Percentiles rank a stretch among this genome's conserved stretches.
These are phyloP conservation scores for Zelonia costaricensis DNA, from an alignment of 208 protist genomes.

Conservation along the genomic window DNA sequence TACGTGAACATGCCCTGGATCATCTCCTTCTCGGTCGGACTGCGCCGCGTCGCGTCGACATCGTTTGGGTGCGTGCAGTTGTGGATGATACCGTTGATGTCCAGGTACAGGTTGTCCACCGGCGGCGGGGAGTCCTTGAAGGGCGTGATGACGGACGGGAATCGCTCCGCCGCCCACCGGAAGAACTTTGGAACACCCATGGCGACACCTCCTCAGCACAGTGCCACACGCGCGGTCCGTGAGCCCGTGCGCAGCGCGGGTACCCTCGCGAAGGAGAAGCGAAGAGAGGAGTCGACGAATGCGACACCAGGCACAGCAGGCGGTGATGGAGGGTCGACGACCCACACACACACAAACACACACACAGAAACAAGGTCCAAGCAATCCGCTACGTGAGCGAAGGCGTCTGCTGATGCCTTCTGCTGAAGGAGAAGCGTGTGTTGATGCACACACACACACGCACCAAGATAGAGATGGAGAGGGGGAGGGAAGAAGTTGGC, in stretches of 20 bases:
- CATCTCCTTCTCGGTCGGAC: slow-evolving; percentile 96
- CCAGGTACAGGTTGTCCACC: slow-evolving; percentile 99
- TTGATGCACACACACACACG: background rate
- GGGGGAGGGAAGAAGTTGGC: background rate
- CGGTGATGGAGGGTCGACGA: background rate
- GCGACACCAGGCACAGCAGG: background rate
- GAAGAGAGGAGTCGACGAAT: slow-evolving; percentile 23
- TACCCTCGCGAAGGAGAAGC: slow-evolving; percentile 1
- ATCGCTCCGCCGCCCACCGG: slow-evolving; percentile 97
- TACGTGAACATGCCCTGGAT: slow-evolving; percentile 96
- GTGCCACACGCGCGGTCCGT: too few species aligned
- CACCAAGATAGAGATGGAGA: background rate
- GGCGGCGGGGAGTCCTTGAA: slow-evolving; percentile 89
- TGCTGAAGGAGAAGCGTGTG: background rate
- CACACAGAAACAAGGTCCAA: background rate
- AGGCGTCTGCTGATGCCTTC: too few species aligned
- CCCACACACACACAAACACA: background rate
- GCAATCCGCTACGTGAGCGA: too few species aligned
- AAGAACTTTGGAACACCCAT: slow-evolving; percentile 98
- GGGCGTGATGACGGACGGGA: slow-evolving; percentile 92
- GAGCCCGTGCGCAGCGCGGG: too few species aligned
- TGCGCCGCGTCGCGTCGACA: slow-evolving; percentile 69
- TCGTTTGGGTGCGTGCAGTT: slow-evolving; percentile 97
- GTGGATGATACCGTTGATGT: slow-evolving; percentile 99
- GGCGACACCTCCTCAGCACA: background rate